Evolutionary conservation across 495 filamentous ascomycete genomes (phyloP).

Genomic region (Amniculicola lignicola): DNA sequence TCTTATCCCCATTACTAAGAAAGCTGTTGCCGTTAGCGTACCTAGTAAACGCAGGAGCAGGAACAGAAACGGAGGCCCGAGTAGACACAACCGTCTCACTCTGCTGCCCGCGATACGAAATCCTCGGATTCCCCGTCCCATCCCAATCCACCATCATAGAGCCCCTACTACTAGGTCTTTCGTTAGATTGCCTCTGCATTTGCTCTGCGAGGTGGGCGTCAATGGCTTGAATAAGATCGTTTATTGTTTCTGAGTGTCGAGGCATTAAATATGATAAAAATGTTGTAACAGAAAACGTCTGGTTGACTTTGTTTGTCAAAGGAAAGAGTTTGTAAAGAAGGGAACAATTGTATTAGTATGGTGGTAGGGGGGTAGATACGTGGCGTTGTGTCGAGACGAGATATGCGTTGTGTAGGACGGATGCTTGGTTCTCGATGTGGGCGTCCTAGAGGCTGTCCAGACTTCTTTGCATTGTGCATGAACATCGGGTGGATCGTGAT

Average conservation of each 20-base stretch:
- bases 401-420: not conserved
- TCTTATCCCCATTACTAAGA: too few species aligned
- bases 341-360: not conserved
- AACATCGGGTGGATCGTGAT: too few species aligned
- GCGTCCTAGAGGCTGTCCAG: too few species aligned
- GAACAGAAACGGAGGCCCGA: not conserved
- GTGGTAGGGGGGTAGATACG: not conserved
- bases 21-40: not conserved
- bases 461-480: too few species aligned
- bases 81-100: not conserved
- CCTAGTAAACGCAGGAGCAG: not conserved
- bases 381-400: not conserved
- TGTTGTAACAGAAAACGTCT: not conserved
- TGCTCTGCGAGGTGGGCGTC: conserved; percentile 7
- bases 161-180: not conserved
- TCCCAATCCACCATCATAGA: conserved; percentile 25
- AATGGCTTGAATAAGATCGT: conserved; percentile 6
- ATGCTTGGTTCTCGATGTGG: too few species aligned
- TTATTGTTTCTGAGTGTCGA: not conserved
- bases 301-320: not conserved
- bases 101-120: conserved; percentile 6
- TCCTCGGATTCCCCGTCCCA: not conserved
- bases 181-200: not conserved
- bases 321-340: not conserved
- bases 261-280: not conserved